Evolutionary conservation across 768 basidiomycete species (phyloP), one percentile per base, ranked within the genome.

Genomic region (Chalciporus sphaerocephalus): DNA sequence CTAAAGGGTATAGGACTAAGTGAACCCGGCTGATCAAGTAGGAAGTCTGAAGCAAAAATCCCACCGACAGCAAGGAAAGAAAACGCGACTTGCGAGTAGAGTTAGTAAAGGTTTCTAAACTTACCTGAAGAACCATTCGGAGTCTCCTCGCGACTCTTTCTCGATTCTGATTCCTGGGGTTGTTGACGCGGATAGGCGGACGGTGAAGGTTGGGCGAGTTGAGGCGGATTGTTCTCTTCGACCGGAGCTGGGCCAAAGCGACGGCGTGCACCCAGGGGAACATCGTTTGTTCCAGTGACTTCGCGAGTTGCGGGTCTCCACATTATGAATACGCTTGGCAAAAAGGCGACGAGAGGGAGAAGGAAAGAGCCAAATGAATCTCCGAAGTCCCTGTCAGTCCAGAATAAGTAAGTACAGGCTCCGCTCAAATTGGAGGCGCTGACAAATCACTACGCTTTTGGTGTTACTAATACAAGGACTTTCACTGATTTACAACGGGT

Each of bases 241-340:
- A 79, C 72, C 4, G 89, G 86, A 22, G 86, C 85, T 38, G 90
- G 87, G 41, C 93, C 93, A 70, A 96, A 96, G 44, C 93, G 85
- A 61, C 93, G 87, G 60, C 88, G 85, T 57, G 82, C 78, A 40
- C 89, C 91, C 47, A 96, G 79, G 1, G 93, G 93, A 56, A 81
- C 85, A 36, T 95, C 92, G 57, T 96, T 96, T 17, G 92, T 94
- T 46, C 92, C 93, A 30, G 89, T 89, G 22, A 93, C 87, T 69
- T 91, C 85, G 55, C 83, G 83, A 46, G 90, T 90, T 52, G 90
- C 87, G 46, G 88, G 88, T 69, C 83, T 84, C 87, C 89, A 92
- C 89, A 92, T 90, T 52, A 58, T 67, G 48, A 54, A 61, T 67
- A 64, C 59, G 23, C 47, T 46, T n/a, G 42, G 12, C n/a, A n/a